Base-by-base conservation (phyloP, 1,284 basidiomycete genomes). In the Trametes sp. region DNA sequence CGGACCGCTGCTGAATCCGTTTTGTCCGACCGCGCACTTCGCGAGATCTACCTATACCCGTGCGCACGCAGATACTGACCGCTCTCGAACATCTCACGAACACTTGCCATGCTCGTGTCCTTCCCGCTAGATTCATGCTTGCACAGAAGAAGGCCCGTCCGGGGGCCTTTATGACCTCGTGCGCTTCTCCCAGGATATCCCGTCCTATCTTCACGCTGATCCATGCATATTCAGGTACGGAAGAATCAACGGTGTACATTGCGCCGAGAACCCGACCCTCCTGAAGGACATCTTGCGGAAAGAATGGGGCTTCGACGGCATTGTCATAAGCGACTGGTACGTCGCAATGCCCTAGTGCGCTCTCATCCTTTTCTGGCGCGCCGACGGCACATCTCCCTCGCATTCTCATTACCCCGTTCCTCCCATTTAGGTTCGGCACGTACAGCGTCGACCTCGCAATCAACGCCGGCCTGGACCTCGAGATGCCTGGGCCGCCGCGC, bases 11-110 rank as follows among this genome's bases (percentile, higher is more conserved):
- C 84, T 2, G 83, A 89, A 42, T 87, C 86, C 16, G 83, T 88
- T 41, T 75, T 91, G 64, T 85, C 84, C 23, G 83, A 85, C 41
- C 80, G 89, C 48, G 86, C 88, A 26, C 76, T 92, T 24, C 82
- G 89, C 59, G 89, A 92, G 73, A 80, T 92, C 51, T 91, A 92
- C 73, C 78, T 91, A 23, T 86, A 88, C 71, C 88, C 89, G 79
- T 89, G 78, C 66, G 83, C 75, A 65, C 58, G 24, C 21, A 35
- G n/a, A 46, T 23, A 56, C 23, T 62, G 35, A 61, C 11, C 11
- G 21, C 35, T 11, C 1, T n/a, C 29, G 3, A 10, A 7, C 24
- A 16, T 26, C 24, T 23, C 19, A 44, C 29, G 33, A 44, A 49
- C 35, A 31, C 16, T 19, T 45, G 21, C 13, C 11, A 2, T 23